A percentile compares a stretch with the other conserved stretches of the same genome.
These are phyloP conservation scores for Scleromitrula shiraiana DNA, from an alignment of 2,329 filamentous ascomycete genomes.

Conservation along the genomic window DNA sequence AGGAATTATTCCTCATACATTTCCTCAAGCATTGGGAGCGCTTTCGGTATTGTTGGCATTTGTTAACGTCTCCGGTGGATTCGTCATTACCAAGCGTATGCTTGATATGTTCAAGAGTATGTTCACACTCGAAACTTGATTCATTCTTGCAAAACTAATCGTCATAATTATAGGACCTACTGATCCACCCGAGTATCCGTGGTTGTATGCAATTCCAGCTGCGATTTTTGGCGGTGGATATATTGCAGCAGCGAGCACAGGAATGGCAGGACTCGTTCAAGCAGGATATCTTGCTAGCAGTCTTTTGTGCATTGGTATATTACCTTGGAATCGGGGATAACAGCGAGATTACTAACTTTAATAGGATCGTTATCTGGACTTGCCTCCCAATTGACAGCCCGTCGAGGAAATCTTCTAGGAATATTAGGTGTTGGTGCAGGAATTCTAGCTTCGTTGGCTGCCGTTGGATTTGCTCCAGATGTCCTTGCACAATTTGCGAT, in stretches of 20 bases:
- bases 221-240: slow-evolving; percentile 74
- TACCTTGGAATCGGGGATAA: background rate
- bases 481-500: slow-evolving; percentile 73
- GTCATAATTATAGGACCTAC: slow-evolving; percentile 49
- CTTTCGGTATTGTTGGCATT: slow-evolving; percentile 77
- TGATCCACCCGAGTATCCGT: slow-evolving; percentile 81
- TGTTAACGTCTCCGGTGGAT: slow-evolving; percentile 81
- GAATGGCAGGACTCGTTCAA: slow-evolving; percentile 76
- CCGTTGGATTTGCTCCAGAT: slow-evolving; percentile 72
- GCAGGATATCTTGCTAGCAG: slow-evolving; percentile 83
- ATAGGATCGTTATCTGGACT: slow-evolving; percentile 66
- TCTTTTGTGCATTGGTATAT: slow-evolving; percentile 62
- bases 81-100: slow-evolving; percentile 90
- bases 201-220: slow-evolving; percentile 74
- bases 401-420: slow-evolving; percentile 78
- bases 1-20: slow-evolving; percentile 66
- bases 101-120: slow-evolving; percentile 78
- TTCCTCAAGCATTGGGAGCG: slow-evolving; percentile 73
- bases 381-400: slow-evolving; percentile 73
- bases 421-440: slow-evolving; percentile 79
- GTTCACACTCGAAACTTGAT: slow-evolving; percentile 21
- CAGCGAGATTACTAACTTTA: background rate
- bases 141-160: too few relatives aligned
- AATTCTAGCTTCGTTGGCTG: slow-evolving; percentile 72
- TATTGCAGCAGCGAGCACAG: slow-evolving; percentile 69